These are phyloP conservation scores for Alternaria longipes DNA, from an alignment of 2,329 filamentous ascomycete genomes.

Conservation along the genomic window DNA sequence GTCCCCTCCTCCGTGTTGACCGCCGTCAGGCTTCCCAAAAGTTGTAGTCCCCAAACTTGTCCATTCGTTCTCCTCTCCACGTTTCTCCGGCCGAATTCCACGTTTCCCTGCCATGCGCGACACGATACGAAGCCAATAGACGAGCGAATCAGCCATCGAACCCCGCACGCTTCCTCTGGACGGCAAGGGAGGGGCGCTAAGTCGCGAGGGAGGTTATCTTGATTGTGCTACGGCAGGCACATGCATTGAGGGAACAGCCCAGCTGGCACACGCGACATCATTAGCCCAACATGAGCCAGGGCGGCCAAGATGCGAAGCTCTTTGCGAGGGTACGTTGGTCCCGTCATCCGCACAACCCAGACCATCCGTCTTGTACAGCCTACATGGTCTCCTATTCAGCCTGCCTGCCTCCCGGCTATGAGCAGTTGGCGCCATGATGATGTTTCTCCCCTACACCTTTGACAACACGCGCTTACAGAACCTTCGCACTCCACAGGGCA, in stretches of 20 bases:
- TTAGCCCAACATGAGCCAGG: conserved; percentile 64
- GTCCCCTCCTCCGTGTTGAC: conserved; percentile 36
- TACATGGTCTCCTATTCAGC: conserved; percentile 14
- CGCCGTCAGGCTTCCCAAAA: conserved; percentile 29
- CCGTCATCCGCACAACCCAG: conserved; percentile 27
- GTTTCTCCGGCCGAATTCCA: background rate
- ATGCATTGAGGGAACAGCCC: conserved; percentile 39
- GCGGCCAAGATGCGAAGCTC: conserved; percentile 97
- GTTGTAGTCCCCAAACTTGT: conserved; percentile 20
- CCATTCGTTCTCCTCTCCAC: conserved; percentile 4
- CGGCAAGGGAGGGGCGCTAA: conserved; percentile 38
- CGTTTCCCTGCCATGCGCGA: conserved; percentile 31
- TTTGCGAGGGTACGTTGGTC: conserved; percentile 85
- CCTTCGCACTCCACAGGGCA: conserved; percentile 75
- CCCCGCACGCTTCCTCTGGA: conserved; percentile 17
- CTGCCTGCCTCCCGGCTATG: conserved; percentile 3
- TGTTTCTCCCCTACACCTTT: conserved; percentile 53
- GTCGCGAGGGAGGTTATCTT: conserved; percentile 36
- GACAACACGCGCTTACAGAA: conserved; percentile 61
- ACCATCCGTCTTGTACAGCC: conserved; percentile 12
- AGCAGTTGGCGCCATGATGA: conserved; percentile 31
- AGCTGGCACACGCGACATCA: conserved; percentile 31
- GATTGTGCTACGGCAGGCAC: conserved; percentile 40
- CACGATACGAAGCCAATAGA: conserved; percentile 16
- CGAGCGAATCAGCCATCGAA: conserved; percentile 24